Evolutionary conservation across 129 eudicot genomes (phyloP).

Genomic region (Chrysanthemum seticuspe): DNA sequence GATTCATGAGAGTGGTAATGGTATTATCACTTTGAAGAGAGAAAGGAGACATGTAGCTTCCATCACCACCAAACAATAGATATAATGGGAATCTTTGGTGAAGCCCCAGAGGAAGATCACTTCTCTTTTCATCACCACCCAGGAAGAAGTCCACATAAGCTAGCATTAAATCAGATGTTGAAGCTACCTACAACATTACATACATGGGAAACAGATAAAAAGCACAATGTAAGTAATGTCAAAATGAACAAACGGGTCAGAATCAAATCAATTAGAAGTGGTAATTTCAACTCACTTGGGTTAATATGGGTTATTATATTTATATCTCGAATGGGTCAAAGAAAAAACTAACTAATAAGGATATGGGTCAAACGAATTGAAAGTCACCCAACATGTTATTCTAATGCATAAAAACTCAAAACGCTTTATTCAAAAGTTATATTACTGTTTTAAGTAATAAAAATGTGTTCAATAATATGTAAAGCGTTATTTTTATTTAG

Average conservation of each 20-base stretch:
- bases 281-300: too few species aligned
- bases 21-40: slow-evolving; percentile 82
- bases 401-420: too few species aligned
- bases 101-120: slow-evolving; percentile 83
- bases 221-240: background rate
- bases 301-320: too few species aligned
- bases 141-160: slow-evolving; percentile 89
- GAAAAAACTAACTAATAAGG: too few species aligned
- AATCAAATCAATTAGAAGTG: background rate
- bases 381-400: too few species aligned
- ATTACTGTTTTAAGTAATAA: too few species aligned
- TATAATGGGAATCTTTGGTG: slow-evolving; percentile 81
- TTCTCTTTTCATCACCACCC: slow-evolving; percentile 94
- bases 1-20: slow-evolving; percentile 88
- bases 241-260: background rate
- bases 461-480: too few species aligned
- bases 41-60: slow-evolving; percentile 92
- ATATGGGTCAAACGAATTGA: too few species aligned
- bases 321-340: too few species aligned
- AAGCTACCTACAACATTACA: slow-evolving; percentile 64
- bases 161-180: slow-evolving; percentile 91
- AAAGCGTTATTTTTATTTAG: too few species aligned
- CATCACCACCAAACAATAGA: slow-evolving; percentile 90
- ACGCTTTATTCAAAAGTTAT: too few species aligned
- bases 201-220: background rate